phyloP scores from a whole-genome alignment of 2,329 filamentous ascomycete genomes.

The Aspergillus sp. region DNA sequence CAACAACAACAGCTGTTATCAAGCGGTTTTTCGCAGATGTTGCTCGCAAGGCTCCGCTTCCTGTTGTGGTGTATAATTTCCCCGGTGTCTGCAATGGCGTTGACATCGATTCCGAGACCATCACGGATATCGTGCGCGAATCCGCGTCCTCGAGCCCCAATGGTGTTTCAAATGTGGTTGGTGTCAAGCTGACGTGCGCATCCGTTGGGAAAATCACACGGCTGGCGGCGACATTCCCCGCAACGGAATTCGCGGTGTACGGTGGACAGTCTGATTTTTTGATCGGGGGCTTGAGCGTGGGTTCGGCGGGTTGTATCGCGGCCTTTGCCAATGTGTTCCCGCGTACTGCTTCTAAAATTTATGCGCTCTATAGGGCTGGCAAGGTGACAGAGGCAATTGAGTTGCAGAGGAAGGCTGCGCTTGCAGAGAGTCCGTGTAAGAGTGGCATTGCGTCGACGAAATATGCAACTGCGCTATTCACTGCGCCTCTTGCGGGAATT shows the following conservation, averaged over 20 bases:
- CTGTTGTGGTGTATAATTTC: constrained; percentile 71
- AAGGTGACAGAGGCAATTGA: constrained; percentile 62
- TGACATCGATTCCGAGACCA: constrained; percentile 68
- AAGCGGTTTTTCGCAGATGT: constrained; percentile 64
- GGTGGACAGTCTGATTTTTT: constrained; percentile 76
- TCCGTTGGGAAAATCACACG: constrained; percentile 65
- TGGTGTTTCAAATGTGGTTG: constrained; percentile 59
- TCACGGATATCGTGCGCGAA: constrained; percentile 57
- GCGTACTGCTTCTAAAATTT: constrained; percentile 61
- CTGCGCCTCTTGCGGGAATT: constrained; percentile 64
- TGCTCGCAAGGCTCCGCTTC: constrained; percentile 57
- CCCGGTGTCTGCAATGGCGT: constrained; percentile 70
- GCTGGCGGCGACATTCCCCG: constrained; percentile 56
- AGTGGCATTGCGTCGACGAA: constrained; percentile 70
- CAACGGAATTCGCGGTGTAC: constrained; percentile 67
- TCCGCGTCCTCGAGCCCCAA: constrained; percentile 42
- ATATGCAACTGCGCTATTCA: constrained; percentile 66
- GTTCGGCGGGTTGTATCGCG: constrained; percentile 60
- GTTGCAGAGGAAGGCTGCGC: constrained; percentile 64
- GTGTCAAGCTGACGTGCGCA: constrained; percentile 69
- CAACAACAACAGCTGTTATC: constrained; percentile 61
- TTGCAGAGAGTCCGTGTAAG: constrained; percentile 70
- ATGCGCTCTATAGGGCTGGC: constrained; percentile 64
- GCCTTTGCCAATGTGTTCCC: constrained; percentile 64
- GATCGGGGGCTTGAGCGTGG: constrained; percentile 57